Conservation (phyloP, 495 filamentous ascomycete genomes). For the Talaromyces wortmannii region DNA sequence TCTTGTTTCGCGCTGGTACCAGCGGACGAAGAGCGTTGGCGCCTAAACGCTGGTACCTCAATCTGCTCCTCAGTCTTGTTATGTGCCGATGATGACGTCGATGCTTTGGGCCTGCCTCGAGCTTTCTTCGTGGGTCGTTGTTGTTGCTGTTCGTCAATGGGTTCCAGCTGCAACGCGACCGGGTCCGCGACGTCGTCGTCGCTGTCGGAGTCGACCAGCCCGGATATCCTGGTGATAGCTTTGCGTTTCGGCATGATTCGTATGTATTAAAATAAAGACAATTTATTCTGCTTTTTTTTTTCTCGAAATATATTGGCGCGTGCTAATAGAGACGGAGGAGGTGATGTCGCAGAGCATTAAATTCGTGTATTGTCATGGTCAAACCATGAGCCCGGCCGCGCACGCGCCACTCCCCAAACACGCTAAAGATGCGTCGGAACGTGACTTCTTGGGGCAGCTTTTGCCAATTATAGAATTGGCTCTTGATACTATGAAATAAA, state of each 20-base stretch:
- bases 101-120: conserved; percentile 30
- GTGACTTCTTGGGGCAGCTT: too few species aligned
- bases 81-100: neutral
- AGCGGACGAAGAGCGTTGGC: neutral
- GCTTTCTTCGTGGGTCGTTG: conserved; percentile 31
- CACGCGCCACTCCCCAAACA: neutral
- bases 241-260: conserved; percentile 48
- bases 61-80: conserved; percentile 1
- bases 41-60: neutral
- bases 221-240: conserved; percentile 47
- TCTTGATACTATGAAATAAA: too few species aligned
- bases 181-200: conserved; percentile 46
- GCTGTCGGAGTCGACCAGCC: conserved; percentile 60
- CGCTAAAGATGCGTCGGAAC: too few species aligned
- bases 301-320: neutral
- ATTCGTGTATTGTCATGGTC: neutral
- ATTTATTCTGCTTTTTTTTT: neutral
- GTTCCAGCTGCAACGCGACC: conserved; percentile 16
- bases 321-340: neutral
- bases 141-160: conserved; percentile 21
- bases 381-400: neutral
- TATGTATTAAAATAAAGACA: neutral
- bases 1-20: conserved; percentile 18
- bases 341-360: neutral
- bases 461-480: too few species aligned